Percentiles rank a stretch among this genome's conserved stretches.
Evolutionary conservation across 441 rosid genomes (phyloP).

Genomic region (Gossypium schwendimanii): DNA sequence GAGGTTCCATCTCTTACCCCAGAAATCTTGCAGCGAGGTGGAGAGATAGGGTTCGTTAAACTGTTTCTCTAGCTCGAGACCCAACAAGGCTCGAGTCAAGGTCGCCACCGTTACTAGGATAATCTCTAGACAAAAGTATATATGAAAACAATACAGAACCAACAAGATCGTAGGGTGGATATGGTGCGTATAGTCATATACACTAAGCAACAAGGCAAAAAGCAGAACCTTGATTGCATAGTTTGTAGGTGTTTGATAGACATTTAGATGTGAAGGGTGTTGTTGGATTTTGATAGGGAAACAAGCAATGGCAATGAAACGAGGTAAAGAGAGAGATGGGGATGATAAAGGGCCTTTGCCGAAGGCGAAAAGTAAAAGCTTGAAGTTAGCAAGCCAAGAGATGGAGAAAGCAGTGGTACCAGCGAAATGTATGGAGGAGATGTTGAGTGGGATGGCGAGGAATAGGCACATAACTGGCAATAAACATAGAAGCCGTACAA

Average conservation of each 20-base stretch:
- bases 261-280: not conserved
- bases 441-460: slow-evolving; percentile 22
- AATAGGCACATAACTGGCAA: slow-evolving; percentile 27
- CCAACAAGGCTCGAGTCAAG: slow-evolving; percentile 22
- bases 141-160: slow-evolving; percentile 17
- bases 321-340: slow-evolving; percentile 27
- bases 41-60: slow-evolving; percentile 61
- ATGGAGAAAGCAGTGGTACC: slow-evolving; percentile 23
- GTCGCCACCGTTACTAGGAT: slow-evolving; percentile 25
- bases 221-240: slow-evolving; percentile 22
- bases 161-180: slow-evolving; percentile 13
- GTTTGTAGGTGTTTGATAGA: slow-evolving; percentile 13
- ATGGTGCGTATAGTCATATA: slow-evolving; percentile 16
- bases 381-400: slow-evolving; percentile 37
- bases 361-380: slow-evolving; percentile 36
- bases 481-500: slow-evolving; percentile 25
- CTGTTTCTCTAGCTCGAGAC: slow-evolving; percentile 49
- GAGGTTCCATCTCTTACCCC: slow-evolving; percentile 82
- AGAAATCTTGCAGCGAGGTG: slow-evolving; percentile 77
- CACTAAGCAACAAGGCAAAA: slow-evolving; percentile 11
- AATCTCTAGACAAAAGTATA: slow-evolving; percentile 26
- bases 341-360: slow-evolving; percentile 27
- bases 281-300: slow-evolving; percentile 35
- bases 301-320: slow-evolving; percentile 36
- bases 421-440: slow-evolving; percentile 22